Evolutionary conservation across 2,329 filamentous ascomycete genomes (phyloP).

Genomic region (Biscogniauxia marginata): DNA sequence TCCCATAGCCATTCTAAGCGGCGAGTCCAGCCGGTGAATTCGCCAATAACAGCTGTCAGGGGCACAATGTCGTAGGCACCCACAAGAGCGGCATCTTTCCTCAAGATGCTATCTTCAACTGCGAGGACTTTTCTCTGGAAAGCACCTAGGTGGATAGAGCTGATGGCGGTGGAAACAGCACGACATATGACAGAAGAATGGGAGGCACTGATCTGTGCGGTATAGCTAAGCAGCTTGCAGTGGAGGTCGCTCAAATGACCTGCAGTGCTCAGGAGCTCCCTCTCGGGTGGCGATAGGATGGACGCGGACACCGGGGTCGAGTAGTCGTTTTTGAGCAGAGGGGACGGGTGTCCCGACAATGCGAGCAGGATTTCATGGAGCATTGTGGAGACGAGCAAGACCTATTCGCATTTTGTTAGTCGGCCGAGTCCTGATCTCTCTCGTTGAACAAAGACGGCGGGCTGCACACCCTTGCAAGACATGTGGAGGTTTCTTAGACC

Average conservation of each 20-base stretch:
- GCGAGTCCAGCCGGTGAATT: slow-evolving; percentile 85
- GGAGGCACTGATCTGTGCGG: slow-evolving; percentile 63
- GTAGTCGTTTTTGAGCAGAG: slow-evolving; percentile 65
- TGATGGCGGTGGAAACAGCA: slow-evolving; percentile 78
- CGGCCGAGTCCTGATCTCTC: slow-evolving; percentile 1
- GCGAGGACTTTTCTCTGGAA: slow-evolving; percentile 85
- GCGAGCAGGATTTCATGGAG: slow-evolving; percentile 98
- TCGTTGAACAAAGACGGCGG: slow-evolving; percentile 3
- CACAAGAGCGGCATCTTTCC: slow-evolving; percentile 73
- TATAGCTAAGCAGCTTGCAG: slow-evolving; percentile 65
- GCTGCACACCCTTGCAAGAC: slow-evolving; percentile 24
- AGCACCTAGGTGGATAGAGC: slow-evolving; percentile 68
- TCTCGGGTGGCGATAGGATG: slow-evolving; percentile 73
- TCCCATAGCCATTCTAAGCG: slow-evolving; percentile 84
- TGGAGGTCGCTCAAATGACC: slow-evolving; percentile 78
- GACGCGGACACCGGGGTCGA: slow-evolving; percentile 46
- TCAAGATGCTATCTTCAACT: slow-evolving; percentile 77
- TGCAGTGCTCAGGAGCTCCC: slow-evolving; percentile 74
- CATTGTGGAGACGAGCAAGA: slow-evolving; percentile 53
- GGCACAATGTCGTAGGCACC: slow-evolving; percentile 94
- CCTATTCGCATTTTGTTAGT: slow-evolving; percentile 14
- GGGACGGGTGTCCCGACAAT: slow-evolving; percentile 89
- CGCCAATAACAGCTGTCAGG: slow-evolving; percentile 75
- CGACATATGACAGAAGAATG: slow-evolving; percentile 84
- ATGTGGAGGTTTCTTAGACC: slow-evolving; percentile 33